Evolutionary conservation across 1,139 yeast genomes (phyloP).

Genomic region (Meyerozyma sp.): DNA sequence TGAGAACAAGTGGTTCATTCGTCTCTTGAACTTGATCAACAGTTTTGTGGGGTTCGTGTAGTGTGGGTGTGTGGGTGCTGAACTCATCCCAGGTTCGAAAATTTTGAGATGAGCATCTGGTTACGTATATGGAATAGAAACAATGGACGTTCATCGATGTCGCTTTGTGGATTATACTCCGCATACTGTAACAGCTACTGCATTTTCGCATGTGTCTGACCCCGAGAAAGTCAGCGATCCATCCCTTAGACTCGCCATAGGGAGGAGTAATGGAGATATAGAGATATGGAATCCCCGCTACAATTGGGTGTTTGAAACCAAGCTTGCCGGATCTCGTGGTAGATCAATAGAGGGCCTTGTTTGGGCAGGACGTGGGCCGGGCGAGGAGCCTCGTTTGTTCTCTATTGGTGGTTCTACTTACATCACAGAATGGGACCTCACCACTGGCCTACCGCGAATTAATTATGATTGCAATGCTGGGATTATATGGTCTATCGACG

Average conservation of each 20-base stretch:
- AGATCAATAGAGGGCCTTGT: constrained; percentile 86
- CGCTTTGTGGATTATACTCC: constrained; percentile 89
- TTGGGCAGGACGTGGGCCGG: constrained; percentile 55
- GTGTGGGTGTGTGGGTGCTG: not conserved
- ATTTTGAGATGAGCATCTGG: constrained; percentile 3
- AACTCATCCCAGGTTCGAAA: not conserved
- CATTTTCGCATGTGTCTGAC: constrained; percentile 67
- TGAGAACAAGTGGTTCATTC: constrained; percentile 44
- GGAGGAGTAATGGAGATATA: constrained; percentile 90
- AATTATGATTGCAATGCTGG: constrained; percentile 93
- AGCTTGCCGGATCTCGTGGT: constrained; percentile 75
- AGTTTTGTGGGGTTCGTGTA: constrained; percentile 44
- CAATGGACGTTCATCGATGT: constrained; percentile 83
- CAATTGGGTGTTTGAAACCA: constrained; percentile 51
- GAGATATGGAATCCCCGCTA: constrained; percentile 92
- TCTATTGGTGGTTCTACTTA: constrained; percentile 92
- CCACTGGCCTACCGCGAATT: constrained; percentile 63
- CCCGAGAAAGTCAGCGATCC: constrained; percentile 46
- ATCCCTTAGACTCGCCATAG: constrained; percentile 79
- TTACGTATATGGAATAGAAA: constrained; percentile 1
- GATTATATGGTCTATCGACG: constrained; percentile 83
- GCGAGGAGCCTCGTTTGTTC: constrained; percentile 59
- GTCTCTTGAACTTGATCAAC: constrained; percentile 33
- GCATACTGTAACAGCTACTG: constrained; percentile 75
- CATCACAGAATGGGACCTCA: constrained; percentile 88